Percentiles rank a stretch among this genome's conserved stretches.
Evolutionary conservation across 2,329 filamentous ascomycete genomes (phyloP).

Genomic region (Aureobasidium lini): DNA sequence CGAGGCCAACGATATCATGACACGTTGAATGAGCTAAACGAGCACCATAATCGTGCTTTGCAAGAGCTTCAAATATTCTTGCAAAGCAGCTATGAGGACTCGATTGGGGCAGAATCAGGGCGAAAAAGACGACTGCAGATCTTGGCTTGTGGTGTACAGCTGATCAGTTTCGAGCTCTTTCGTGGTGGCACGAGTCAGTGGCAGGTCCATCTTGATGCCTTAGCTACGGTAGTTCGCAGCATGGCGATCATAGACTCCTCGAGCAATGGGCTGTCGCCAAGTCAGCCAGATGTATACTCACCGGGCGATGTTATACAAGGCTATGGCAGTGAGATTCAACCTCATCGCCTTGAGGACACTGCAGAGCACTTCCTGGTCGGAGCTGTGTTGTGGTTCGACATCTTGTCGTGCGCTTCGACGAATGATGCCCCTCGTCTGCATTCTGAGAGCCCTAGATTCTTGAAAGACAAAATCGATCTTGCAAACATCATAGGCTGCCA

Average conservation of each 20-base stretch:
- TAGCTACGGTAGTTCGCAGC: background rate
- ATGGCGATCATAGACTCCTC: background rate
- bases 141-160: conserved; percentile 11
- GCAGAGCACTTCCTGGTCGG: conserved; percentile 9
- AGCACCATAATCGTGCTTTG: conserved; percentile 11
- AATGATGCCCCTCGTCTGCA: background rate
- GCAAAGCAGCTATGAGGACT: conserved; percentile 10
- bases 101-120: background rate
- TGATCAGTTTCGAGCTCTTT: conserved; percentile 14
- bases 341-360: conserved; percentile 1
- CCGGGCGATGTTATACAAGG: background rate
- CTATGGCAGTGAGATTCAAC: background rate
- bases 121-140: conserved; percentile 8
- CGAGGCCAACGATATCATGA: conserved; percentile 1
- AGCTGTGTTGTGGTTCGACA: conserved; percentile 11
- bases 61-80: conserved; percentile 14
- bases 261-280: background rate
- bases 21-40: conserved; percentile 5
- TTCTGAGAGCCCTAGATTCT: background rate
- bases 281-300: background rate
- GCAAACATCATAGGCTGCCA: conserved; percentile 9
- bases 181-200: conserved; percentile 11
- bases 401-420: conserved; percentile 10
- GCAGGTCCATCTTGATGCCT: conserved; percentile 4
- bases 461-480: conserved; percentile 1